Percentiles rank a stretch among this genome's conserved stretches.
phyloP scores from a whole-genome alignment of 2,329 filamentous ascomycete genomes.

The Aureobasidium musti region DNA sequence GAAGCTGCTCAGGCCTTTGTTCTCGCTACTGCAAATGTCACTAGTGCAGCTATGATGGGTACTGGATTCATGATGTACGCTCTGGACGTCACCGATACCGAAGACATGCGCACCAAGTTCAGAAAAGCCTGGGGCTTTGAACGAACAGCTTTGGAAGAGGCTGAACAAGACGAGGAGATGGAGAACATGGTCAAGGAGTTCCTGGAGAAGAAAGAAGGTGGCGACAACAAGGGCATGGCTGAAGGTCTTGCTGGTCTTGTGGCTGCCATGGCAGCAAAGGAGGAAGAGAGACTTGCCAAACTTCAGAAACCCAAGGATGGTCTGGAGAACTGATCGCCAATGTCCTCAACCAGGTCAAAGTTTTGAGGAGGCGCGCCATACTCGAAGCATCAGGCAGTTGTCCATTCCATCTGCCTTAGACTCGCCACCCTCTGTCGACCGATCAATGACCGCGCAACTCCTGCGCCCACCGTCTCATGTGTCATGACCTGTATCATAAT shows the following conservation, averaged over 20 bases:
- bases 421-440: neutral
- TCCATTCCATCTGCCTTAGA: no score
- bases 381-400: neutral
- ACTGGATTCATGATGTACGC: constrained; percentile 74
- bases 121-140: constrained; percentile 59
- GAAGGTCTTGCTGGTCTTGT: constrained; percentile 33
- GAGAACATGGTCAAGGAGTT: constrained; percentile 56
- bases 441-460: no score
- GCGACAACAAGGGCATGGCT: constrained; percentile 42
- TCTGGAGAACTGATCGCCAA: neutral
- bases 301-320: constrained; percentile 30
- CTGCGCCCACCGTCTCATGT: neutral
- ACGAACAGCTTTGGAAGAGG: constrained; percentile 45
- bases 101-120: constrained; percentile 61
- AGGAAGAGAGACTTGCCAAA: constrained; percentile 38
- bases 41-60: constrained; percentile 72
- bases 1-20: constrained; percentile 83
- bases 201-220: constrained; percentile 52
- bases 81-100: constrained; percentile 65
- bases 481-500: constrained; percentile 37
- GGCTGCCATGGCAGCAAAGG: constrained; percentile 32
- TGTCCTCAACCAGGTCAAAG: neutral
- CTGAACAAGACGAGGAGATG: constrained; percentile 55
- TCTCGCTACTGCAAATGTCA: constrained; percentile 82
- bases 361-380: neutral